Evolutionary conservation across 306 rosid genomes (phyloP).

Genomic region (Chamaecrista fasciculata): DNA sequence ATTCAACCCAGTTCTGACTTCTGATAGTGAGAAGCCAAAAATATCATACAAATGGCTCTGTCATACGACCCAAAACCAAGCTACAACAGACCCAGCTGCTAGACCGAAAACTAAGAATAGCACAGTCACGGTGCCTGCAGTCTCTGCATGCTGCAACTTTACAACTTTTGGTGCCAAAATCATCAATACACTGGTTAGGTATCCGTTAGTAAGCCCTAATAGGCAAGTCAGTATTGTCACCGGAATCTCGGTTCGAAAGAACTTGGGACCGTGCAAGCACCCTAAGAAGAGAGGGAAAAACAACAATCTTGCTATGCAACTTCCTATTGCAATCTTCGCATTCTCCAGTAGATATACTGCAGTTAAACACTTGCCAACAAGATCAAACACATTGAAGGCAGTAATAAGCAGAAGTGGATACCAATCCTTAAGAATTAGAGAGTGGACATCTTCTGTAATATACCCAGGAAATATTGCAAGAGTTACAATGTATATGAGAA

Average conservation of each 20-base stretch:
- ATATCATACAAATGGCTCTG: constrained; percentile 28
- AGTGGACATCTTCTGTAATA: constrained; percentile 91
- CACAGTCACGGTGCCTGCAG: constrained; percentile 73
- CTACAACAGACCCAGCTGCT: constrained; percentile 68
- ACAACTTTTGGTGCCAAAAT: constrained; percentile 79
- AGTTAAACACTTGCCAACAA: constrained; percentile 80
- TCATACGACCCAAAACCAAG: constrained; percentile 92
- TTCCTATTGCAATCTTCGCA: constrained; percentile 55
- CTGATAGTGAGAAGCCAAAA: constrained; percentile 12
- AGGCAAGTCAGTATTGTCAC: constrained; percentile 65
- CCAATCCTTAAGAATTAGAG: constrained; percentile 78
- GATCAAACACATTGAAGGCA: constrained; percentile 73
- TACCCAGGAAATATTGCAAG: constrained; percentile 87
- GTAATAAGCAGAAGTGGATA: constrained; percentile 69
- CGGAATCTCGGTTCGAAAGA: constrained; percentile 80
- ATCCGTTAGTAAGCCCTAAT: constrained; percentile 87
- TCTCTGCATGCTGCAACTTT: constrained; percentile 75
- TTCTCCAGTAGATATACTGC: constrained; percentile 59
- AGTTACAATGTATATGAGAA: constrained; percentile 73
- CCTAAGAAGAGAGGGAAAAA: constrained; percentile 83
- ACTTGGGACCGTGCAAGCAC: constrained; percentile 78
- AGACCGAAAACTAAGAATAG: constrained; percentile 71
- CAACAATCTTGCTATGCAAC: constrained; percentile 59
- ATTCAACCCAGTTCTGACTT: constrained; percentile 11
- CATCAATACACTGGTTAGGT: constrained; percentile 78